Conservation (phyloP, 345 rosid species). For the Euphorbia tirucalli region DNA sequence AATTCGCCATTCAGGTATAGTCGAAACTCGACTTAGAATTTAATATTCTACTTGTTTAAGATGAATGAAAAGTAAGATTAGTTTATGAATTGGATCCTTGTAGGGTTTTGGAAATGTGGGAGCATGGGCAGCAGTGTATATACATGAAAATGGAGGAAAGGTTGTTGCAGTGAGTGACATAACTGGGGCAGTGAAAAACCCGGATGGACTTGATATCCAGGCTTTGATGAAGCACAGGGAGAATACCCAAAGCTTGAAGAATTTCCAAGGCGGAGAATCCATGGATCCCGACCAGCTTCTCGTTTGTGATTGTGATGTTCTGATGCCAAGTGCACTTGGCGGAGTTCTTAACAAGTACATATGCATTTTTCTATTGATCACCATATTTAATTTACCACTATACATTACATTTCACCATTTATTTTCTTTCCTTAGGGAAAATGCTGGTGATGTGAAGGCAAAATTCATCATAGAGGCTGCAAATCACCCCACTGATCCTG, state of each 20-base stretch:
- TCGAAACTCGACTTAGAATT: no score
- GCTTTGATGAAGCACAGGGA: slow-evolving; percentile 17
- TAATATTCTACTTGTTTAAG: no score
- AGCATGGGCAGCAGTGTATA: slow-evolving; percentile 17
- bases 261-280: slow-evolving; percentile 13
- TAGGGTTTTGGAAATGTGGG: slow-evolving; percentile 31
- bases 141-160: slow-evolving; percentile 20
- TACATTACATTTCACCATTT: no score
- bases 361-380: no score
- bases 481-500: slow-evolving; percentile 27
- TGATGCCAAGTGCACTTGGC: slow-evolving; percentile 27
- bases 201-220: slow-evolving; percentile 19
- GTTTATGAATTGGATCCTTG: no score
- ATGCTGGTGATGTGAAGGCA: slow-evolving; percentile 18
- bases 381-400: no score
- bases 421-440: neutral
- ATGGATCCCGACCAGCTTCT: slow-evolving; percentile 20
- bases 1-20: slow-evolving; percentile 22
- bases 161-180: slow-evolving; percentile 25
- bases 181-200: slow-evolving; percentile 22
- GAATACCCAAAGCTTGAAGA: slow-evolving; percentile 4
- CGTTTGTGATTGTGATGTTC: slow-evolving; percentile 27
- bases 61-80: no score
- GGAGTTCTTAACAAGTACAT: slow-evolving; percentile 23
- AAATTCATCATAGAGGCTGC: slow-evolving; percentile 26